These are phyloP conservation scores for Articulospora tetracladia DNA, from an alignment of 495 filamentous ascomycete species.

Conservation along the genomic window DNA sequence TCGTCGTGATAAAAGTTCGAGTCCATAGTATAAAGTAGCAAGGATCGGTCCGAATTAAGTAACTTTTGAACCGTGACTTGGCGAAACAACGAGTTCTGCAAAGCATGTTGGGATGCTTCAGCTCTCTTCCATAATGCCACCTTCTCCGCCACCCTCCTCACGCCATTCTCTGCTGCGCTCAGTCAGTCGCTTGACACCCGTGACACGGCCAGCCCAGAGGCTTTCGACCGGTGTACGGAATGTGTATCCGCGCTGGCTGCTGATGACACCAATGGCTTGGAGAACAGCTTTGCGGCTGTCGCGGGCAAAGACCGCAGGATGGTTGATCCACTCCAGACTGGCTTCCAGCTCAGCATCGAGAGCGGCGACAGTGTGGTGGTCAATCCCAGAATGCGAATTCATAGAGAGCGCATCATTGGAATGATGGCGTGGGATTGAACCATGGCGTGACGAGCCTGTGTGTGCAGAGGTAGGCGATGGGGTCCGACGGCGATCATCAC, in stretches of 20 bases:
- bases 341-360: conserved; percentile 88
- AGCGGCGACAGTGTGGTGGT: conserved; percentile 72
- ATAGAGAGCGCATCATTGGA: conserved; percentile 39
- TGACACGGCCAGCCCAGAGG: conserved; percentile 77
- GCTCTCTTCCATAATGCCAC: conserved; percentile 75
- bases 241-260: conserved; percentile 89
- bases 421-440: conserved; percentile 16
- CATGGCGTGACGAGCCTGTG: conserved; percentile 35
- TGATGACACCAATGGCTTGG: conserved; percentile 94
- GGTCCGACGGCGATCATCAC: conserved; percentile 36
- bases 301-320: conserved; percentile 92
- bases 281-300: conserved; percentile 94
- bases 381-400: conserved; percentile 55
- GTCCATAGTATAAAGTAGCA: neutral
- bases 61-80: neutral
- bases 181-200: conserved; percentile 71
- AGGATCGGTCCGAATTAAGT: neutral
- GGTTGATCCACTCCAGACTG: conserved; percentile 98
- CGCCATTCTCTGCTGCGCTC: conserved; percentile 82
- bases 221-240: conserved; percentile 84
- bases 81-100: neutral
- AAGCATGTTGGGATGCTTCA: conserved; percentile 23
- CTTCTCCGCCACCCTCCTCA: conserved; percentile 71
- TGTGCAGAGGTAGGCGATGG: conserved; percentile 42
- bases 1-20: neutral